These are phyloP conservation scores for Lupinus albus DNA, from an alignment of 306 rosid species.

Conservation along the genomic window DNA sequence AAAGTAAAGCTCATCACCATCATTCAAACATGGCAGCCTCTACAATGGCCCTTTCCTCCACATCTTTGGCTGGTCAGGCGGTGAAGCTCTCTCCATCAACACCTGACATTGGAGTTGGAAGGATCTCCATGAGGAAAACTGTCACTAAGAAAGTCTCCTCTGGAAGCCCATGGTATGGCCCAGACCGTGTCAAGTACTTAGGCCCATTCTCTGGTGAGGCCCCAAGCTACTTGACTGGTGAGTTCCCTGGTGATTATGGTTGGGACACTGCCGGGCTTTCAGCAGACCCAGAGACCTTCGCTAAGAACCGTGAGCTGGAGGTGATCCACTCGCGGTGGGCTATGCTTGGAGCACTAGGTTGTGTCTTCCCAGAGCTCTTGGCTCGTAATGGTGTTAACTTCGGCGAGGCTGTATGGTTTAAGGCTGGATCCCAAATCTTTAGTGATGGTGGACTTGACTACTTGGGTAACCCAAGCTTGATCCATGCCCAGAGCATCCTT, in stretches of 20 bases:
- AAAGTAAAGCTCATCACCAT: background rate
- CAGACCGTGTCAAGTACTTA: constrained; percentile 91
- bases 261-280: constrained; percentile 96
- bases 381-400: constrained; percentile 86
- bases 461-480: constrained; percentile 89
- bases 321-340: constrained; percentile 91
- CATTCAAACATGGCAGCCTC: constrained; percentile 67
- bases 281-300: constrained; percentile 87
- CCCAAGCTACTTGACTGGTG: constrained; percentile 71
- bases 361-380: constrained; percentile 84
- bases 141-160: constrained; percentile 47
- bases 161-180: constrained; percentile 86
- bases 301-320: constrained; percentile 75
- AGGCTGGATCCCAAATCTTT: constrained; percentile 90
- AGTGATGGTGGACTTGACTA: constrained; percentile 95
- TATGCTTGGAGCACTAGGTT: constrained; percentile 88
- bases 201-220: constrained; percentile 90
- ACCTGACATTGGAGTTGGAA: constrained; percentile 43
- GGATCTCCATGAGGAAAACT: constrained; percentile 68
- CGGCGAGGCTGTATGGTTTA: constrained; percentile 92
- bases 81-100: constrained; percentile 58
- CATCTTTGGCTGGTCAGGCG: constrained; percentile 70
- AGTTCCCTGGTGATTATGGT: constrained; percentile 86
- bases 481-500: constrained; percentile 91
- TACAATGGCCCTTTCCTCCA: constrained; percentile 81